Conservation (phyloP, 257 asterid genomes). For the Voacanga thouarsii region DNA sequence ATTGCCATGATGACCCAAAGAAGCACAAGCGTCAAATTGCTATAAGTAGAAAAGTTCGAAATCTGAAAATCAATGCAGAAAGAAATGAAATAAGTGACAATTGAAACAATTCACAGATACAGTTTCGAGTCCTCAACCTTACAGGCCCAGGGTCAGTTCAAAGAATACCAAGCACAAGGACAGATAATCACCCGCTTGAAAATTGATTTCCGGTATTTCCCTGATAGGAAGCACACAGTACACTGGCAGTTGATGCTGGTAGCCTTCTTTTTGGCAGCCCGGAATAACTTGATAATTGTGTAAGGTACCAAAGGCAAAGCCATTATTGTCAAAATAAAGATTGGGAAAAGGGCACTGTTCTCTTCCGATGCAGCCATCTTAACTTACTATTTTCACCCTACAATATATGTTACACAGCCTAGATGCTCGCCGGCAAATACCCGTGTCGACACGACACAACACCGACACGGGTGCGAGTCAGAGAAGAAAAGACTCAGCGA, state of each 20-base stretch:
- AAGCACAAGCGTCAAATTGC: conserved; percentile 84
- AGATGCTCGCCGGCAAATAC: neutral
- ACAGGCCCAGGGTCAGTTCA: neutral
- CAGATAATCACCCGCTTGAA: conserved; percentile 68
- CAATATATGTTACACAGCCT: neutral
- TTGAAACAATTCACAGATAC: neutral
- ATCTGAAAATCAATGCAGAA: conserved; percentile 55
- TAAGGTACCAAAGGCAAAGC: conserved; percentile 96
- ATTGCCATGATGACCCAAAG: conserved; percentile 82
- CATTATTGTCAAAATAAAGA: conserved; percentile 84
- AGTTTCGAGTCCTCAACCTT: neutral
- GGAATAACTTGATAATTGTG: conserved; percentile 68
- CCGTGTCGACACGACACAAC: conserved; percentile 1
- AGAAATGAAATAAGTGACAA: neutral
- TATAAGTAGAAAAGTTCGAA: conserved; percentile 88
- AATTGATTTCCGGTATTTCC: conserved; percentile 89
- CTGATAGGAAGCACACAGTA: conserved; percentile 86
- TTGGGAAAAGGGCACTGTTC: conserved; percentile 88
- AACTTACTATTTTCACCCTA: neutral
- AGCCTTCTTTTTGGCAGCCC: conserved; percentile 58
- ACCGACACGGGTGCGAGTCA: neutral
- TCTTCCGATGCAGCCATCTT: conserved; percentile 87
- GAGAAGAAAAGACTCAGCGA: neutral
- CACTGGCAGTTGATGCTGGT: conserved; percentile 69
- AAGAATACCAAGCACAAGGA: conserved; percentile 1